Conservation (phyloP, 1,284 basidiomycete genomes). For the Ceratobasidium sp. region DNA sequence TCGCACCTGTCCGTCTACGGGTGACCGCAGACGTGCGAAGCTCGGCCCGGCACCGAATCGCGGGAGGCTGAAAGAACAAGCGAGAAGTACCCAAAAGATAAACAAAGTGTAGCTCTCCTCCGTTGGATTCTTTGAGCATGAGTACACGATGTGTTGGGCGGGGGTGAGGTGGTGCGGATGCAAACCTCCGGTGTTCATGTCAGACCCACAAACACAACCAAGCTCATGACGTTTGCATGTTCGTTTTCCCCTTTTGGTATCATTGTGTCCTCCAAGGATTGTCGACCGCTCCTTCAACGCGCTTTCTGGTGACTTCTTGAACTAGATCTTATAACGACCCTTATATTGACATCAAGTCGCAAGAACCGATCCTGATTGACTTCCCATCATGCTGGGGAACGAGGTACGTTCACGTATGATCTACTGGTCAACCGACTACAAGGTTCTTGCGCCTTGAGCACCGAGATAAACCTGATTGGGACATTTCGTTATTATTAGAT, state of each 20-base stretch:
- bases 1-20: background rate
- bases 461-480: too few species aligned
- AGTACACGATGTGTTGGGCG: background rate
- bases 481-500: too few species aligned
- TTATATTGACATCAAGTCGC: too few species aligned
- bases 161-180: background rate
- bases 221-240: background rate
- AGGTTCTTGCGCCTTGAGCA: too few species aligned
- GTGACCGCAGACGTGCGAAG: background rate
- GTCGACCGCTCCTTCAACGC: too few species aligned
- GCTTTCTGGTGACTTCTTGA: too few species aligned
- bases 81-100: background rate
- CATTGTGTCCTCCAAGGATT: too few species aligned
- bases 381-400: too few species aligned
- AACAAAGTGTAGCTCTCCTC: constrained; percentile 1
- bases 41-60: constrained; percentile 21
- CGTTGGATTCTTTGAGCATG: background rate
- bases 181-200: background rate
- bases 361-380: too few species aligned
- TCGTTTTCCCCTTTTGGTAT: background rate
- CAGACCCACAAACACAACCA: background rate
- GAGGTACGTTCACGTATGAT: too few species aligned
- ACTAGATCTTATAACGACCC: too few species aligned
- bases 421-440: too few species aligned
- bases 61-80: constrained; percentile 1